These are phyloP conservation scores for Aureobasidium sp. DNA, from an alignment of 2,329 filamentous ascomycete species.

Conservation along the genomic window DNA sequence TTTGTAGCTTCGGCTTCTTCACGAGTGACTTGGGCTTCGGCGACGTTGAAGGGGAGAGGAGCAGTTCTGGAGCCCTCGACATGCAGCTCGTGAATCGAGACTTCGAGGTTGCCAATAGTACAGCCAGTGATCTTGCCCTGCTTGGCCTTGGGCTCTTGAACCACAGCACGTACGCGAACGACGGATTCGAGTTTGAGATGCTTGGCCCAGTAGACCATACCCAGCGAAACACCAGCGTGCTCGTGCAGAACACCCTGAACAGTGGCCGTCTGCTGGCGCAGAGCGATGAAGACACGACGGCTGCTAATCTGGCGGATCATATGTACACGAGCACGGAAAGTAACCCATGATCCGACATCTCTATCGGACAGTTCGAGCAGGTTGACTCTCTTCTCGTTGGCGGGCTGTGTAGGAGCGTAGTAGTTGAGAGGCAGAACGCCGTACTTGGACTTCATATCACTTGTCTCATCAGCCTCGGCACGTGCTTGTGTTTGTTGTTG, in stretches of 20 bases:
- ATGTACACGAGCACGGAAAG: conserved; percentile 67
- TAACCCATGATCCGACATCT: conserved; percentile 53
- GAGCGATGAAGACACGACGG: conserved; percentile 75
- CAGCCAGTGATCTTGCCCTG: conserved; percentile 65
- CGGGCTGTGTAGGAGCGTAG: conserved; percentile 45
- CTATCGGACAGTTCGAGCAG: conserved; percentile 46
- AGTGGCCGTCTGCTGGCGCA: conserved; percentile 75
- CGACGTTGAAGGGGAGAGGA: conserved; percentile 61
- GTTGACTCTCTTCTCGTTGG: conserved; percentile 41
- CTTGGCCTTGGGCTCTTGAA: conserved; percentile 63
- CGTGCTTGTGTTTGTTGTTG: conserved; percentile 42
- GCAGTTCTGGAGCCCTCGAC: conserved; percentile 56
- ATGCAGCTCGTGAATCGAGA: conserved; percentile 61
- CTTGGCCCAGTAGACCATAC: conserved; percentile 83
- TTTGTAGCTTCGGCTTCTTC: conserved; percentile 52
- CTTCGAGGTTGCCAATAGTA: conserved; percentile 67
- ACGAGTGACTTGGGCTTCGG: conserved; percentile 59
- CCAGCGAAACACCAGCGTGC: conserved; percentile 56
- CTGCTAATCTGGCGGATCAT: conserved; percentile 75
- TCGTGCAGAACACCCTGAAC: conserved; percentile 74
- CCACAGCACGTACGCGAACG: conserved; percentile 65
- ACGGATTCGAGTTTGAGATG: conserved; percentile 72
- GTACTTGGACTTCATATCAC: conserved; percentile 53
- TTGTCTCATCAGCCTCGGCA: conserved; percentile 48
- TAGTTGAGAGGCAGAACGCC: conserved; percentile 52